phyloP scores from a whole-genome alignment of 2,329 filamentous ascomycete species.

The Boeremia lycopersici region DNA sequence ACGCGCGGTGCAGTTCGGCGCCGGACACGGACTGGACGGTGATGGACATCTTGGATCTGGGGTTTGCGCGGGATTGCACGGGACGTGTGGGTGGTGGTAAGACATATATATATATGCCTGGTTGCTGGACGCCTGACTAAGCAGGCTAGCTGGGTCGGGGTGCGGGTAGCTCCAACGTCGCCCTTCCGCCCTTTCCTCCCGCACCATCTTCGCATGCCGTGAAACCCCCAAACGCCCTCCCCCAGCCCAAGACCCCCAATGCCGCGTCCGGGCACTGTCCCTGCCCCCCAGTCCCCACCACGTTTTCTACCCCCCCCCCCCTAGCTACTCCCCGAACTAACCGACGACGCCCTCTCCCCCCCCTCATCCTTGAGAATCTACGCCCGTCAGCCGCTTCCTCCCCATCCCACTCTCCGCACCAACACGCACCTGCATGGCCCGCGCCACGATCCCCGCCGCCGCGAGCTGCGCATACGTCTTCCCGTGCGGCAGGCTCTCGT shows the following conservation, averaged over 20 bases:
- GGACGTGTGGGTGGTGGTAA: background rate
- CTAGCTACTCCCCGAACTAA: too few species aligned
- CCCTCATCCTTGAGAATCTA: slow-evolving; percentile 8
- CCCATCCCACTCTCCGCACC: too few species aligned
- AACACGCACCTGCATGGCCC: slow-evolving; percentile 1
- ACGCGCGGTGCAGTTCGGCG: slow-evolving; percentile 29
- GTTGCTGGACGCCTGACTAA: slow-evolving; percentile 13
- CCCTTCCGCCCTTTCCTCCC: slow-evolving; percentile 19
- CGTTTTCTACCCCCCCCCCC: too few species aligned
- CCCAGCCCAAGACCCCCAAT: too few species aligned
- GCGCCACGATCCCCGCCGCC: slow-evolving; percentile 10
- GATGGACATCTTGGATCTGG: slow-evolving; percentile 26
- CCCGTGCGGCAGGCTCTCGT: slow-evolving; percentile 11
- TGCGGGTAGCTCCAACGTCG: background rate
- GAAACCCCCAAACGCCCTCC: too few species aligned
- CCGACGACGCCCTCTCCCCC: too few species aligned
- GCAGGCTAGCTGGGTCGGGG: slow-evolving; percentile 5
- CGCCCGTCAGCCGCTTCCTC: too few species aligned
- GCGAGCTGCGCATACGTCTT: slow-evolving; percentile 13
- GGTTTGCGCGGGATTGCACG: too few species aligned
- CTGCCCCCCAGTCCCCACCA: too few species aligned
- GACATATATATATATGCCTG: slow-evolving; percentile 1
- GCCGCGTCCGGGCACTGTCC: too few species aligned
- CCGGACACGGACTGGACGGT: slow-evolving; percentile 29
- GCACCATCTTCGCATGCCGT: too few species aligned